These are phyloP conservation scores for Oryza meridionalis DNA, from an alignment of 176 grass and related monocot genomes.

Conservation along the genomic window DNA sequence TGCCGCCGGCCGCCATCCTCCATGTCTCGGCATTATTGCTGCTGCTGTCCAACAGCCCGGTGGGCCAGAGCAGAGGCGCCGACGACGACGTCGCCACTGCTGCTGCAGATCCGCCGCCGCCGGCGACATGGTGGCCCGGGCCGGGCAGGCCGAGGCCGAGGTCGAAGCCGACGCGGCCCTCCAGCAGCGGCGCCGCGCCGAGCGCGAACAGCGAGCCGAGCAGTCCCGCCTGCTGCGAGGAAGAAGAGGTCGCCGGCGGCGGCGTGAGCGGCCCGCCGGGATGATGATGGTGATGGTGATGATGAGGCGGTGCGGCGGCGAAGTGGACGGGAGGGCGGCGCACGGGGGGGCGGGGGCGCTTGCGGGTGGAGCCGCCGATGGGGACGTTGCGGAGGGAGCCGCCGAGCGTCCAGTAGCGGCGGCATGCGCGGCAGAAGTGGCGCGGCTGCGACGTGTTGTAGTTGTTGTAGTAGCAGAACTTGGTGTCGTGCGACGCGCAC, in stretches of 20 bases:
- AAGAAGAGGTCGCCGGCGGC: neutral
- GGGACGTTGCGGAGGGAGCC: conserved; percentile 94
- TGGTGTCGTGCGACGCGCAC: conserved; percentile 92
- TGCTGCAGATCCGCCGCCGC: neutral
- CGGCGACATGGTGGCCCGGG: neutral
- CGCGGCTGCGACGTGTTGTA: conserved; percentile 98
- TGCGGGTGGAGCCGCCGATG: conserved; percentile 89
- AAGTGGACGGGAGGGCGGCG: neutral
- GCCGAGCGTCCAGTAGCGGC: conserved; percentile 96
- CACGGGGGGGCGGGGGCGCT: conserved; percentile 53
- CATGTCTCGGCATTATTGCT: neutral
- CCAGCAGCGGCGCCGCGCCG: conserved; percentile 55
- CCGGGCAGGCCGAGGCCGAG: conserved; percentile 50
- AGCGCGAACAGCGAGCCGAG: conserved; percentile 60
- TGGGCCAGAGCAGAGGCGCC: neutral
- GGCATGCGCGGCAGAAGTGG: conserved; percentile 95
- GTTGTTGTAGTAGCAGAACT: conserved; percentile 99
- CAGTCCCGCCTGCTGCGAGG: conserved; percentile 36
- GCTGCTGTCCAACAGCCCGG: neutral
- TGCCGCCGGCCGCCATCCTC: neutral
- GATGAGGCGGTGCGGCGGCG: too few relatives aligned
- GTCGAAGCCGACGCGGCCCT: conserved; percentile 59
- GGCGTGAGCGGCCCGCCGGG: neutral
- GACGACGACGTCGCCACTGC: neutral
- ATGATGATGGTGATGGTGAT: too few relatives aligned